Evolutionary conservation across 805 yeast genomes (phyloP), one percentile per base, ranked within the genome.

Genomic region (Yarrowia bubula): DNA sequence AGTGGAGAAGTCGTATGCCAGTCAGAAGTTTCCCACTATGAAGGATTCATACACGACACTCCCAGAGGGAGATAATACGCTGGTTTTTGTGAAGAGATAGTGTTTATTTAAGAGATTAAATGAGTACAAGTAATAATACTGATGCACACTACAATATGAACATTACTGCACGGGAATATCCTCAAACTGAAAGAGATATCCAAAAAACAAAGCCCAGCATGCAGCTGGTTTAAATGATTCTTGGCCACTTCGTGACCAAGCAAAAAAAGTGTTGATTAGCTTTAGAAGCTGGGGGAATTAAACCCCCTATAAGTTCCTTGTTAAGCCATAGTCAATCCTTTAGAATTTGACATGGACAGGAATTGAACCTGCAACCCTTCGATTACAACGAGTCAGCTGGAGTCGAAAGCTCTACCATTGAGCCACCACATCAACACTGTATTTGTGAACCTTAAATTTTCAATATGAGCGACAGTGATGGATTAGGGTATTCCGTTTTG

Each of bases 311-410:
- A 31, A 41, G 22, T 42, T 33, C 48, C 48, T 11, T 14, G 17
- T 53, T 41, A 53, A 53, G 35, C 62, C 62, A 51, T 37, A 8
- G 58, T 51, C 58, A 51, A 37, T 51, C 43, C 43, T 33, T 22
- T 13, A n/a, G 38, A 41, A 39, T 39, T 38, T 83, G 86, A 83
- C 86, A 84, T 87, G 86, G 87, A 84, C 88, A 85, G 88, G 88
- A 85, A 83, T 85, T 83, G 88, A 85, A 85, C 88, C 88, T 85
- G 88, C 88, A 85, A 84, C 88, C 88, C 83, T 84, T 83, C 85
- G 88, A 84, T 84, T 75, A 46, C 64, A 60, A 60, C 64, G 32
- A 28, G 42, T 14, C 13, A 8, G 48, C 82, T 83, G 86, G 86
- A 83, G 84, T 83, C 86, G 84, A 83, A 83, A 82, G 86, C 86